Conservation (phyloP, 2,329 filamentous ascomycete genomes). For the Ceratocystis ficicola region DNA sequence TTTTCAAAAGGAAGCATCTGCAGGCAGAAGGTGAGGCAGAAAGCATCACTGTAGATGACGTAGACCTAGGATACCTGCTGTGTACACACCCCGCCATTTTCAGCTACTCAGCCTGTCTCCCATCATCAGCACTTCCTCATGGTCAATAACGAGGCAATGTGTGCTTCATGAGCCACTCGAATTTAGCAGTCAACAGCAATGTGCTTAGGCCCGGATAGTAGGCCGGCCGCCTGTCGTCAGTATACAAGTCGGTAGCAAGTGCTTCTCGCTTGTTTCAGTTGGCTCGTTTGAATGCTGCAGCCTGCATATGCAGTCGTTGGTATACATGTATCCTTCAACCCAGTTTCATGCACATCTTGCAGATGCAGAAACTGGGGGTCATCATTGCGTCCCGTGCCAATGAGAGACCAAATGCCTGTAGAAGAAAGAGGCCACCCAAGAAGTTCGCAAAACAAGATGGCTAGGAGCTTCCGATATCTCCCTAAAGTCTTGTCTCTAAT, state of each 20-base stretch:
- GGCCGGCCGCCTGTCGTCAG: neutral
- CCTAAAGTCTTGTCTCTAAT: neutral
- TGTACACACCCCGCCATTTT: neutral
- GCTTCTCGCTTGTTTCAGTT: slow-evolving; percentile 8
- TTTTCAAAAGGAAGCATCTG: slow-evolving; percentile 1
- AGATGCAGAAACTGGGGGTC: slow-evolving; percentile 3
- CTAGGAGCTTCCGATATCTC: slow-evolving; percentile 1
- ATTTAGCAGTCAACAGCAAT: neutral
- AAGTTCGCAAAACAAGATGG: slow-evolving; percentile 1
- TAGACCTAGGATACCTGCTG: neutral
- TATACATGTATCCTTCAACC: slow-evolving; percentile 2
- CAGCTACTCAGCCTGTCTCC: neutral
- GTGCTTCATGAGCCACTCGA: neutral
- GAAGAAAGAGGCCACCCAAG: slow-evolving; percentile 9
- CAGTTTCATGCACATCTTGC: slow-evolving; percentile 1
- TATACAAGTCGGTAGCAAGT: neutral
- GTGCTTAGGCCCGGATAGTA: neutral
- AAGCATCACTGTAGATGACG: slow-evolving; percentile 2
- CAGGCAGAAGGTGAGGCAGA: neutral
- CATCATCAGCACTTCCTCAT: neutral
- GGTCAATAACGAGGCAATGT: neutral
- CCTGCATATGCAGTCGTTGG: neutral
- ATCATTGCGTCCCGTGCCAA: neutral
- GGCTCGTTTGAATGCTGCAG: neutral
- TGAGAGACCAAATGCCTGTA: neutral